Conservation (phyloP, 2,329 filamentous ascomycete genomes). For the Colletotrichum orchidophilum region DNA sequence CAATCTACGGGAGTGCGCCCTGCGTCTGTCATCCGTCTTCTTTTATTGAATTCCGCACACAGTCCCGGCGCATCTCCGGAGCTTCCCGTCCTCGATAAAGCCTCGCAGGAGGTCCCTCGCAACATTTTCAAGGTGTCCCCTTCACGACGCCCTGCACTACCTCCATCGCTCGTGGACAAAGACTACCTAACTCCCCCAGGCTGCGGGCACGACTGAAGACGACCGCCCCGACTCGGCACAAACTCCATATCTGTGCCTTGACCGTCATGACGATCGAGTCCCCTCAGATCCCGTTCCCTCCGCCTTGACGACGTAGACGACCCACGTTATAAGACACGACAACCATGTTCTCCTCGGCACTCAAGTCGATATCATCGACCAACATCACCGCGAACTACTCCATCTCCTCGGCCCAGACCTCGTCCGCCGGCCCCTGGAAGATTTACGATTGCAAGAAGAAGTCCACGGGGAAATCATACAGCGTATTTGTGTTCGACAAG, state of each 20-base stretch:
- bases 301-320: conserved; percentile 33
- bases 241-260: conserved; percentile 12
- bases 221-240: conserved; percentile 23
- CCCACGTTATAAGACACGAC: conserved; percentile 18
- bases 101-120: not conserved
- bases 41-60: not conserved
- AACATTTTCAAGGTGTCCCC: not conserved
- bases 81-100: not conserved
- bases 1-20: not conserved
- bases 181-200: not conserved
- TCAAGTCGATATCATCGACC: conserved; percentile 90
- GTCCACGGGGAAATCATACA: conserved; percentile 86
- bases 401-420: conserved; percentile 78
- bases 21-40: not conserved
- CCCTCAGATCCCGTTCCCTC: conserved; percentile 23
- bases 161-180: conserved; percentile 22
- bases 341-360: conserved; percentile 89
- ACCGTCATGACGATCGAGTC: conserved; percentile 36
- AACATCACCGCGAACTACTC: conserved; percentile 95
- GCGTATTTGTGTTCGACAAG: conserved; percentile 93
- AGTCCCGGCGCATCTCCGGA: not conserved
- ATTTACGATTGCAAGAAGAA: conserved; percentile 98
- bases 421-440: conserved; percentile 91
- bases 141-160: not conserved
- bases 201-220: conserved; percentile 11